Base-by-base conservation (phyloP, 306 rosid genomes). In the Prosopis cineraria region DNA sequence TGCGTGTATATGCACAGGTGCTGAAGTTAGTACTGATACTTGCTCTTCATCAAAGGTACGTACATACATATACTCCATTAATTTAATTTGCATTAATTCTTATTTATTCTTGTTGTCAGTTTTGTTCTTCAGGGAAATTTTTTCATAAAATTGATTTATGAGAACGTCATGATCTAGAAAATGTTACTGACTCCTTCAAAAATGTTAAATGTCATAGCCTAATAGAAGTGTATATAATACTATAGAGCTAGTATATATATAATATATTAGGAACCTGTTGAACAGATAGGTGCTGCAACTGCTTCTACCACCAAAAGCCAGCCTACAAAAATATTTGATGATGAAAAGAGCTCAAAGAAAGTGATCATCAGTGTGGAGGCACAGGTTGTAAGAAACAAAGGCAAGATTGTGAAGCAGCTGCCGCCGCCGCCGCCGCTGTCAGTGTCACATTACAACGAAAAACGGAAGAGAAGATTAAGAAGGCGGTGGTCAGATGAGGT, bases 1-100 rank as follows among this genome's bases (percentile, higher is more conserved):
- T n/a, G n/a, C n/a, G n/a, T n/a, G n/a, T 69, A 19, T 25, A 48
- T 72, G 29, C 77, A 85, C 81, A 69, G 83, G 83, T 39, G 72
- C 16, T 40, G 43, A 52, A 37, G 71, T 40, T 14, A 12, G 37
- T 45, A 70, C n/a, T 40, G 16, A 14, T 55, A 12, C 20, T 39
- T 37, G 76, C 7, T 47, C 37, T 47, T 39, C n/a, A n/a, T n/a
- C 41, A 31, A 77, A 68, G 87, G 89, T 85, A 68, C n/a, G n/a
- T n/a, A 20, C 25, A 39, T 36, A 79, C 71, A 7, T 33, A 17
- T 52, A 20, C 12, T 45, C 6, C 12, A 31, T 31, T 31, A 31
- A 31, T 6, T 45, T 39, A 39, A 39, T 3, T 53, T 53, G 14
- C 27, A 52, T 64, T 10, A 45, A 34, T 40, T 67, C n/a, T 45